These are phyloP conservation scores for Ustilago cynodontis DNA, from an alignment of 1,284 basidiomycete genomes.

Conservation along the genomic window DNA sequence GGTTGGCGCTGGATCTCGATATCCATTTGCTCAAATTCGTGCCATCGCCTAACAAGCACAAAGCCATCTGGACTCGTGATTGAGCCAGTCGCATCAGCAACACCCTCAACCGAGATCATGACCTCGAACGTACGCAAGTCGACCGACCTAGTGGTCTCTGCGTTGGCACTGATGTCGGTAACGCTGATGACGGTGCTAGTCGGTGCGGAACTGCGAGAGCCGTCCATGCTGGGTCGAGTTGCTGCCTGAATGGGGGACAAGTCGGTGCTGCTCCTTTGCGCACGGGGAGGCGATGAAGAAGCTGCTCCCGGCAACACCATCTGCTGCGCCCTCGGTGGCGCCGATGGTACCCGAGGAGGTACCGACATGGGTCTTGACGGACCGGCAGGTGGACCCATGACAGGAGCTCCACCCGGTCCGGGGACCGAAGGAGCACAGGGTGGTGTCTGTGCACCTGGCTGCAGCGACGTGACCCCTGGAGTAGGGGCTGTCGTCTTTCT, in stretches of 20 bases:
- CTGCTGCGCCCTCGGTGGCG: constrained; percentile 32
- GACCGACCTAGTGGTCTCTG: constrained; percentile 47
- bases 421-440: constrained; percentile 43
- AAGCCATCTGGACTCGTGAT: constrained; percentile 56
- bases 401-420: constrained; percentile 2
- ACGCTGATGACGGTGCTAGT: constrained; percentile 34
- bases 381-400: constrained; percentile 44
- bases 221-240: constrained; percentile 14
- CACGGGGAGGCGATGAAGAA: not conserved
- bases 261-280: constrained; percentile 16
- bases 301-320: constrained; percentile 23
- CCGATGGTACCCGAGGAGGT: constrained; percentile 42
- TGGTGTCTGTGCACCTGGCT: constrained; percentile 35
- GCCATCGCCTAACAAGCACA: constrained; percentile 62
- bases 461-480: constrained; percentile 8
- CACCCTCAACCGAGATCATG: constrained; percentile 64
- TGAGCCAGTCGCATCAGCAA: constrained; percentile 13
- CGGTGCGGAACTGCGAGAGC: not conserved
- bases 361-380: constrained; percentile 47
- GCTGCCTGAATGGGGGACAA: not conserved
- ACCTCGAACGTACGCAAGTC: constrained; percentile 59
- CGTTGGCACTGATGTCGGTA: constrained; percentile 62
- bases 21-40: constrained; percentile 65
- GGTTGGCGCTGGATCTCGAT: constrained; percentile 55
- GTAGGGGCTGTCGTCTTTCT: constrained; percentile 32